A percentile compares a stretch with the other conserved stretches of the same genome.
phyloP scores from a whole-genome alignment of 2,329 filamentous ascomycete genomes.

The Mariannaea sp. region DNA sequence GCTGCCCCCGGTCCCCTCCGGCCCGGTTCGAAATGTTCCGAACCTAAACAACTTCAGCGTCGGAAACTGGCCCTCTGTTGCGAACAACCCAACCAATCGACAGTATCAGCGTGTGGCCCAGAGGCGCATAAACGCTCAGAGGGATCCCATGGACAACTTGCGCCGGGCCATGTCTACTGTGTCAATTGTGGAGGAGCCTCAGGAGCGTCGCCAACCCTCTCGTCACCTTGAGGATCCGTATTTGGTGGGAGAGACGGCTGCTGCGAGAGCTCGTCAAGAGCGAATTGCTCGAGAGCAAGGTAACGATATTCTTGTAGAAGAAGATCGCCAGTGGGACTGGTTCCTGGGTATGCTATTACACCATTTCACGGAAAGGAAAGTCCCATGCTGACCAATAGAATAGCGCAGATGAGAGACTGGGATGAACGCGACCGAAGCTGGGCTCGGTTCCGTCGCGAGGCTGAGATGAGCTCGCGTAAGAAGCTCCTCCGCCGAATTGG shows the following conservation, averaged over 20 bases:
- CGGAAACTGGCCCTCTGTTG: constrained; percentile 64
- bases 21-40: constrained; percentile 45
- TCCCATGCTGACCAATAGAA: constrained; percentile 18
- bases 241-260: constrained; percentile 69
- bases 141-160: constrained; percentile 40
- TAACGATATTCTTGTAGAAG: constrained; percentile 58
- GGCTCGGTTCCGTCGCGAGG: constrained; percentile 48
- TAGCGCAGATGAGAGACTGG: constrained; percentile 56
- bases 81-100: constrained; percentile 58
- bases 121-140: constrained; percentile 58
- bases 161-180: constrained; percentile 30
- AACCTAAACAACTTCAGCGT: constrained; percentile 60
- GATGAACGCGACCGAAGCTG: constrained; percentile 58
- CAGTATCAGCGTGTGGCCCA: constrained; percentile 69
- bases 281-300: constrained; percentile 61
- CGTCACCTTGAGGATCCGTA: constrained; percentile 69
- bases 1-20: constrained; percentile 56
- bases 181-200: constrained; percentile 21
- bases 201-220: constrained; percentile 28
- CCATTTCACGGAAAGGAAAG: constrained; percentile 6
- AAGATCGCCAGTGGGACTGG: constrained; percentile 66
- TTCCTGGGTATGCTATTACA: constrained; percentile 55
- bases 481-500: constrained; percentile 50
- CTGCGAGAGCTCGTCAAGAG: constrained; percentile 59
- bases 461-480: constrained; percentile 43